phyloP scores from a whole-genome alignment of 2,329 filamentous ascomycete genomes.

The Fusarium sp. region DNA sequence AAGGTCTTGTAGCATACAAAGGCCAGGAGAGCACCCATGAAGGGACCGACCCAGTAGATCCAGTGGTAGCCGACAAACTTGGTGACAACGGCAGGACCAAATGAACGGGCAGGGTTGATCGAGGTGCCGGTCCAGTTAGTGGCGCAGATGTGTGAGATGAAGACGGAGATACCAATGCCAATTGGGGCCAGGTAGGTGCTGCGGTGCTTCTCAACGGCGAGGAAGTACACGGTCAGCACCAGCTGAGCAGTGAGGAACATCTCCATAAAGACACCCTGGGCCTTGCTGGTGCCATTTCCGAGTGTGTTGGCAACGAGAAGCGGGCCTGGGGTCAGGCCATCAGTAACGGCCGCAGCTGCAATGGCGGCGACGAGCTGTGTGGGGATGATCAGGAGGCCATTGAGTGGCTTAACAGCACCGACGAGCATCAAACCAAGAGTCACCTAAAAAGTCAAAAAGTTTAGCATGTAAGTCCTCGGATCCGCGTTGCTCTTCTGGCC shows the following conservation, averaged over 20 bases:
- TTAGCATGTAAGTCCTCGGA: slow-evolving; percentile 6
- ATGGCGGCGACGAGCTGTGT: slow-evolving; percentile 71
- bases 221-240: slow-evolving; percentile 74
- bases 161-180: slow-evolving; percentile 78
- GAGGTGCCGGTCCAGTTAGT: slow-evolving; percentile 62
- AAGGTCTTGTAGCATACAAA: slow-evolving; percentile 63
- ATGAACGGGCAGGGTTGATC: slow-evolving; percentile 64
- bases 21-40: slow-evolving; percentile 62
- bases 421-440: slow-evolving; percentile 71
- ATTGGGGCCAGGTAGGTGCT: slow-evolving; percentile 78
- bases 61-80: slow-evolving; percentile 61
- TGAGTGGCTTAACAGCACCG: slow-evolving; percentile 65
- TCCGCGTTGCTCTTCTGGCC: neutral
- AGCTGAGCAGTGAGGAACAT: slow-evolving; percentile 74
- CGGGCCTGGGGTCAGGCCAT: slow-evolving; percentile 68
- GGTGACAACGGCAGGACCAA: slow-evolving; percentile 61
- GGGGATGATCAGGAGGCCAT: slow-evolving; percentile 63
- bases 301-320: slow-evolving; percentile 69
- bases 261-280: slow-evolving; percentile 74
- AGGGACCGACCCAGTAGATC: slow-evolving; percentile 68
- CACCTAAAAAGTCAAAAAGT: slow-evolving; percentile 44
- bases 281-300: slow-evolving; percentile 60
- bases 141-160: slow-evolving; percentile 65
- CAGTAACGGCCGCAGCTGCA: slow-evolving; percentile 67
- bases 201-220: slow-evolving; percentile 80